Evolutionary conservation across 2,329 filamentous ascomycete species (phyloP), one percentile per base, ranked within the genome.

Genomic region (Colletotrichum sp.): DNA sequence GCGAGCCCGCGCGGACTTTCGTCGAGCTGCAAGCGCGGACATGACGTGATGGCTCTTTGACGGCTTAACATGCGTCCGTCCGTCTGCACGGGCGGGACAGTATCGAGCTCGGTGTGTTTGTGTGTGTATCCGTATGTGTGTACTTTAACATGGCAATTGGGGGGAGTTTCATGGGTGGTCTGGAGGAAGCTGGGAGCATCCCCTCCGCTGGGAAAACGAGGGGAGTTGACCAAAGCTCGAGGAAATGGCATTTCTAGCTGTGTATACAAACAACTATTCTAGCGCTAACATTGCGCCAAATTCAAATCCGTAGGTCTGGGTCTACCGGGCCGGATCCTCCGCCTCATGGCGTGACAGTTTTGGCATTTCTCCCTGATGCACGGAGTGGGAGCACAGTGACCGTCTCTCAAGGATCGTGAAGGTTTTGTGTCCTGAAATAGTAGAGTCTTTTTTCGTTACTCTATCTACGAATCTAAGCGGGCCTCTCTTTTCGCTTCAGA

Each of bases 111-210:
- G 59, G 26, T 13, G 28, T 34, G 30, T 34, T 62, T 48, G 48
- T 57, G 28, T 59, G 28, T 59, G 64, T 69, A 22, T 52, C 12
- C 44, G 26, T 39, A 48, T 24, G 36, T 48, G 28, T 74, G 70
- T 76, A 60, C 55, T 76, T 64, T 66, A 63, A 76, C 70, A 74
- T 74, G 74, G 70, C 59, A 69, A 39, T n/a, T 30, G 34, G 74
- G 24, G 64, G 74, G 74, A 76, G 74, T 74, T 76, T 68, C 22
- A 32, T 15, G 13, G 74, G 65, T 39, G 70, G 59, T 24, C 59
- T 48, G 68, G n/a, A 36, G 39, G 48, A 32, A 30, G 16, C 24
- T 32, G 44, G 59, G 32, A 65, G 62, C 32, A 9, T 16, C 44
- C 30, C 24, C 44, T 52, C 16, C 10, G 5, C 7, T 13, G 34